phyloP scores from a whole-genome alignment of 1,284 basidiomycete genomes.

The Vanrija humicola region DNA sequence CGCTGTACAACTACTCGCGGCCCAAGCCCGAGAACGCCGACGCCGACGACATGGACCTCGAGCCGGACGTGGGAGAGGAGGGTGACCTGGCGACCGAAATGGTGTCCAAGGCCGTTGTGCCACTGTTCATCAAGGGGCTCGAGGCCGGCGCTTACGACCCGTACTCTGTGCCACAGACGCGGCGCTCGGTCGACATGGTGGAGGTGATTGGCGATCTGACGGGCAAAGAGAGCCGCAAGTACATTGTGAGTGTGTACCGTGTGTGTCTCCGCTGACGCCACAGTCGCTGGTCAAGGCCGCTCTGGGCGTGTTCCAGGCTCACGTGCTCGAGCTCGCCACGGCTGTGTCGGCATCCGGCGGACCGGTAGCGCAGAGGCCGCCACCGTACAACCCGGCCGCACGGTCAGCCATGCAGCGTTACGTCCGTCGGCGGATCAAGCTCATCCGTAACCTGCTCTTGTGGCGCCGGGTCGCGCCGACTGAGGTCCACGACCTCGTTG shows the following conservation, averaged over 20 bases:
- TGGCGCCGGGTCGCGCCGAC: constrained; percentile 73
- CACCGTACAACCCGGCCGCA: constrained; percentile 70
- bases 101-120: constrained; percentile 76
- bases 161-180: constrained; percentile 66
- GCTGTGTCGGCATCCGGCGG: constrained; percentile 43
- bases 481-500: constrained; percentile 58
- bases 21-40: constrained; percentile 42
- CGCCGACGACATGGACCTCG: constrained; percentile 48
- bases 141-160: constrained; percentile 74
- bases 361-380: constrained; percentile 44
- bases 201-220: constrained; percentile 78
- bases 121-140: constrained; percentile 66
- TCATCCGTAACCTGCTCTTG: constrained; percentile 65
- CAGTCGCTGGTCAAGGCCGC: constrained; percentile 68
- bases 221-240: constrained; percentile 59
- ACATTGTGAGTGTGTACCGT: constrained; percentile 57
- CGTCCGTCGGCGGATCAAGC: constrained; percentile 65
- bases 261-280: not conserved
- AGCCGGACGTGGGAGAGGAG: constrained; percentile 67
- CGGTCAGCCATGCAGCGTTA: constrained; percentile 68
- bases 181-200: constrained; percentile 64
- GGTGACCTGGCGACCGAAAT: constrained; percentile 84
- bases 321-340: constrained; percentile 54
- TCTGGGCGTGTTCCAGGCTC: constrained; percentile 57
- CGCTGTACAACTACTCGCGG: constrained; percentile 72